phyloP scores from a whole-genome alignment of 805 yeast genomes.

The Yamadazyma laniorum region DNA sequence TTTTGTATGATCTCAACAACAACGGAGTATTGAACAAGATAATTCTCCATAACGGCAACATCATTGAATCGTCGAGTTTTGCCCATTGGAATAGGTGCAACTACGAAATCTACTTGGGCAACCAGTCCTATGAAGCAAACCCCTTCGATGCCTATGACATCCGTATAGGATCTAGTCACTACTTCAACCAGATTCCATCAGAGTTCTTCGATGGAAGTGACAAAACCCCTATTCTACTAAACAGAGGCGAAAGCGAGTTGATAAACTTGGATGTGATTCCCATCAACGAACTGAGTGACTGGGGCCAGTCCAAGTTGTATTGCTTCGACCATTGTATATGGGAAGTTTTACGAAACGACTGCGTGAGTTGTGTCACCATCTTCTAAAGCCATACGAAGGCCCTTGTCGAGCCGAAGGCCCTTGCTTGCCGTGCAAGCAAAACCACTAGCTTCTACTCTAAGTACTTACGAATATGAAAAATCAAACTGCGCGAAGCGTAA shows the following conservation, averaged over 20 bases:
- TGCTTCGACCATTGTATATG: constrained; percentile 40
- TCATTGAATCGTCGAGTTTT: constrained; percentile 51
- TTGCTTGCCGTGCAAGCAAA: no score
- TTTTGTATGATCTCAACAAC: constrained; percentile 44
- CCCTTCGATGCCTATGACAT: constrained; percentile 10
- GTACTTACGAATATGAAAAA: not conserved
- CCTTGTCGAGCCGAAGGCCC: no score
- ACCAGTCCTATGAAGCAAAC: not conserved
- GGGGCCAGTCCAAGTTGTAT: constrained; percentile 44
- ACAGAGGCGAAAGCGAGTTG: constrained; percentile 40
- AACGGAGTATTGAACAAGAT: constrained; percentile 44
- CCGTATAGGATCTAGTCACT: constrained; percentile 23
- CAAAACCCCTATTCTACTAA: constrained; percentile 33
- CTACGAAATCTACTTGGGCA: constrained; percentile 32
- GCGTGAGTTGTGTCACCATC: constrained; percentile 14
- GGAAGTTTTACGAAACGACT: constrained; percentile 36
- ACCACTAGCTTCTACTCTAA: not conserved
- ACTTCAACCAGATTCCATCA: constrained; percentile 29
- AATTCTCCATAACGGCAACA: constrained; percentile 50
- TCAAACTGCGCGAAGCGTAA: not conserved
- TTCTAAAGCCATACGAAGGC: no score
- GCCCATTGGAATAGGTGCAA: constrained; percentile 53
- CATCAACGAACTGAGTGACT: constrained; percentile 25
- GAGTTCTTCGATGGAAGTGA: constrained; percentile 16
- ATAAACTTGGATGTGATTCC: constrained; percentile 20